Base-by-base conservation (phyloP, 495 filamentous ascomycete genomes). In the Daldinia loculata region DNA sequence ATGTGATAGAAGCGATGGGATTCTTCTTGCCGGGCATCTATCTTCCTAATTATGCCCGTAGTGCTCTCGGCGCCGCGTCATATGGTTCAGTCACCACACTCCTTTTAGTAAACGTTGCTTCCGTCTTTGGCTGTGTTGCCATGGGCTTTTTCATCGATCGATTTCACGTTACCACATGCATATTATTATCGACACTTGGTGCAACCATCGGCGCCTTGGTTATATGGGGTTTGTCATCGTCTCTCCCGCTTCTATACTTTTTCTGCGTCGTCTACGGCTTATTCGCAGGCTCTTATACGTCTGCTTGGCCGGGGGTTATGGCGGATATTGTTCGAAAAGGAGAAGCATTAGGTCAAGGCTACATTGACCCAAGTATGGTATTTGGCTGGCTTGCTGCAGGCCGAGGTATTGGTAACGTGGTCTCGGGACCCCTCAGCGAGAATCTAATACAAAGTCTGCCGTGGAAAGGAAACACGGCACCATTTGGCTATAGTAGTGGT, bases 211-310 rank as follows among this genome's bases (percentile, higher is more conserved):
- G 87, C 0, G 85, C 91, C 0, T 83, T 92, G 58, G 76, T 91
- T 2, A 81, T 91, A 64, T 92, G 90, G 90, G 90, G 89, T 1
- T 69, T 91, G 17, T 80, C 88, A 0, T 79, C 78, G 1, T 82
- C 81, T 0, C 72, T 89, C 9, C 81, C 83, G 2, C 76, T 87
- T 34, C 82, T 92, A 6, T 85, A 83, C 58, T 69, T 89, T 19
- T 93, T 93, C 75, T 86, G 85, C 24, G 68, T 91, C 11, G 73
- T 85, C 2, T 92, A 90, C 76, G 90, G 90, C 1, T 82, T 91
- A 64, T 91, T 89, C 59, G 89, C 89, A 0, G 89, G 90, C 34
- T 85, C 87, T 0, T 90, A 86, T 68, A 84, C 82, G 0, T 82
- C 82, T 4, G 86, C 85, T 3, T 90, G 87, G 83, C 81, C 85